Conservation (phyloP, 1,139 yeast genomes). For the Nadsonia starkeyi-henricii region DNA sequence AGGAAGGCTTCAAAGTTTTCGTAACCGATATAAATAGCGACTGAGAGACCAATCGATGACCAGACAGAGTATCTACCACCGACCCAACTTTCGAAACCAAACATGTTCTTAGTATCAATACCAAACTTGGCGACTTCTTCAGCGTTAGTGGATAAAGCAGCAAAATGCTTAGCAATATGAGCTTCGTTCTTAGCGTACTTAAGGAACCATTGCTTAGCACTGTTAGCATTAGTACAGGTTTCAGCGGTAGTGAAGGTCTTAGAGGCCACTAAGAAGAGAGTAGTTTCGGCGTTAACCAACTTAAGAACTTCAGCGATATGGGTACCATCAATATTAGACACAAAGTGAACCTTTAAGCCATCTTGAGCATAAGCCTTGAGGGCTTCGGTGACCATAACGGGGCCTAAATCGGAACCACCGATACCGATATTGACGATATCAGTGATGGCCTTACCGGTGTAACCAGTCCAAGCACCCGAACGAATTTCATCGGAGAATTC, state of each 20-base stretch:
- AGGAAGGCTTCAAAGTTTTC: constrained; percentile 85
- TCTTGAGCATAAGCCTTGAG: constrained; percentile 75
- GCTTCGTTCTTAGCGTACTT: constrained; percentile 48
- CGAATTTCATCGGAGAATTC: constrained; percentile 83
- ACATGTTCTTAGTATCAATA: constrained; percentile 94
- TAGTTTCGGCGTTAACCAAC: constrained; percentile 70
- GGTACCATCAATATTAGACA: constrained; percentile 96
- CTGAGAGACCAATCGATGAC: constrained; percentile 96
- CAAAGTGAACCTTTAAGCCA: constrained; percentile 74
- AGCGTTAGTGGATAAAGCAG: constrained; percentile 89
- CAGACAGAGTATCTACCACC: constrained; percentile 99
- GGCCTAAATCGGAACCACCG: constrained; percentile 98
- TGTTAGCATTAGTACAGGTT: constrained; percentile 87
- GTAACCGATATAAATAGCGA: constrained; percentile 86
- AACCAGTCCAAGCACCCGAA: constrained; percentile 92
- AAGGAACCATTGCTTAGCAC: constrained; percentile 92
- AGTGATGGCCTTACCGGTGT: constrained; percentile 85
- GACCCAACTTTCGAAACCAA: constrained; percentile 96
- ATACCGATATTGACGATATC: constrained; percentile 96
- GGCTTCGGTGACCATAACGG: constrained; percentile 98
- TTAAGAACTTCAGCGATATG: constrained; percentile 86
- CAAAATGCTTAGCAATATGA: constrained; percentile 92
- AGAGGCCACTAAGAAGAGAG: constrained; percentile 87
- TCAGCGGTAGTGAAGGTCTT: constrained; percentile 99
- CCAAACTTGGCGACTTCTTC: constrained; percentile 86